Evolutionary conservation across 495 filamentous ascomycete genomes (phyloP), one percentile per base, ranked within the genome.

Genomic region (Penicillium bovifimosum): DNA sequence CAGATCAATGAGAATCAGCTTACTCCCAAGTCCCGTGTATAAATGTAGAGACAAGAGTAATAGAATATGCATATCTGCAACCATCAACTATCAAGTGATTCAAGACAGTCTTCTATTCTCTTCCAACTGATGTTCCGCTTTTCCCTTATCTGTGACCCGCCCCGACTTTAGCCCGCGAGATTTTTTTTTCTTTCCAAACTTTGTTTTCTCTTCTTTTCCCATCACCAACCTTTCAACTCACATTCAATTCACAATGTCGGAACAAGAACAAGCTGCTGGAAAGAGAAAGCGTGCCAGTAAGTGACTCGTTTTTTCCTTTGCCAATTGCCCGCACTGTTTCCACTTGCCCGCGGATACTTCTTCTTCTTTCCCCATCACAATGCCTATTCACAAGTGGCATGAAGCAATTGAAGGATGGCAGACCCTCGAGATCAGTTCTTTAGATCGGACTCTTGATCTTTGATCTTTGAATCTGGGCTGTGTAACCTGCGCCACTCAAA

Each of bases 251-350:
- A 28, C 47, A 34, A 72, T 72, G 71, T 72, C 70, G n/a, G 64
- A 70, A 16, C 36, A 53, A 47, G 56, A 71, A 50, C 68, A 74
- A 53, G 64, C 68, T n/a, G 72, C 72, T 33, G 74, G 72, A 39
- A 73, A 75, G 59, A 70, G 72, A 61, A 80, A 80, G 63, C 64
- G 76, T 63, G 71, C 70, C 45, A 71, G 77, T 78, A 71, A 64
- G 70, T 50, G 16, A 10, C 4, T 35, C 31, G 20, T 5, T n/a
- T 42, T 27, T 17, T 5, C n/a, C 8, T 14, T 14, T 36, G 5
- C 6, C 28, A 46, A 46, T 46, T 10, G 20, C 20, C 20, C 20
- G 20, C 20, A 24, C 20, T 24, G 20, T 29, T 34, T 52, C 45
- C 27, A 33, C 11, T 53, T 50, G 13, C 50, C 50, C 14, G 13